These are phyloP conservation scores for Tagetes patula DNA, from an alignment of 129 eudicot genomes.

Conservation along the genomic window DNA sequence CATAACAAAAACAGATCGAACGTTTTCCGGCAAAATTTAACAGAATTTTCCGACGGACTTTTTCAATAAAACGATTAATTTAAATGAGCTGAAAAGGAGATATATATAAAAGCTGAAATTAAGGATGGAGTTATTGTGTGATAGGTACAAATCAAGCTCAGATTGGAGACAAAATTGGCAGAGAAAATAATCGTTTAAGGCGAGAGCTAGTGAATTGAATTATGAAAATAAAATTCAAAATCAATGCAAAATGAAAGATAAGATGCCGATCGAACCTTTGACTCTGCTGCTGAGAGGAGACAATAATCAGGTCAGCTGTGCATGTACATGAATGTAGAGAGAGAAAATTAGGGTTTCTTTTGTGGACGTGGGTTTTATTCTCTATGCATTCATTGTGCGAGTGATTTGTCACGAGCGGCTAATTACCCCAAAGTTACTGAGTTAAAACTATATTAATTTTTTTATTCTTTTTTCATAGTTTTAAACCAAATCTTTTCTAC, in stretches of 20 bases:
- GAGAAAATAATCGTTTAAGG: slow-evolving; percentile 21
- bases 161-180: slow-evolving; percentile 33
- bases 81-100: too few relatives aligned
- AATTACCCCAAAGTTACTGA: too few relatives aligned
- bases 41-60: too few relatives aligned
- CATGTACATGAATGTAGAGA: slow-evolving; percentile 30
- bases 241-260: neutral
- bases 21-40: too few relatives aligned
- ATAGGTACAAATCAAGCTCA: neutral
- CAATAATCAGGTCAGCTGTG: slow-evolving; percentile 39
- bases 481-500: too few relatives aligned
- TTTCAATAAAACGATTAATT: too few relatives aligned
- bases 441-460: too few relatives aligned
- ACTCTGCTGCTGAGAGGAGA: slow-evolving; percentile 27
- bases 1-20: too few relatives aligned
- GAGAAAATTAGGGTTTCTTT: slow-evolving; percentile 38
- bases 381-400: neutral
- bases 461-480: too few relatives aligned
- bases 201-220: neutral
- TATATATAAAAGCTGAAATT: too few relatives aligned
- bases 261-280: slow-evolving; percentile 24
- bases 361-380: slow-evolving; percentile 37
- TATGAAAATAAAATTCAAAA: slow-evolving; percentile 11
- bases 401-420: too few relatives aligned
- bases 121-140: neutral